These are phyloP conservation scores for Penicillium riverlandense DNA, from an alignment of 495 filamentous ascomycete genomes.

Conservation along the genomic window DNA sequence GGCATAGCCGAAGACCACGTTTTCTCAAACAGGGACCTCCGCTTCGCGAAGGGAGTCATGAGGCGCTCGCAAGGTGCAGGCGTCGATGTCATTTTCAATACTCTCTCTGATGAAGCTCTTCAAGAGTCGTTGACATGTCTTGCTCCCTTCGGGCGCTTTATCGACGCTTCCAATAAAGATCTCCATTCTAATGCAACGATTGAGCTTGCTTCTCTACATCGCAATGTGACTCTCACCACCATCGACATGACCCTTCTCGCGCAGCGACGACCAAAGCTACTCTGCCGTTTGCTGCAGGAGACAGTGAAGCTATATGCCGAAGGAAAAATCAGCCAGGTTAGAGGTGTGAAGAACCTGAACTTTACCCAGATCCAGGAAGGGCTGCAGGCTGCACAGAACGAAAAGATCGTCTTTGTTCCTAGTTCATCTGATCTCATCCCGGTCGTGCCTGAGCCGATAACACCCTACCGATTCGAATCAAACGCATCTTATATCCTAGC, in stretches of 20 bases:
- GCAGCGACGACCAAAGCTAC: neutral
- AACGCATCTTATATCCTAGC: constrained; percentile 13
- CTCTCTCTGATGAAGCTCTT: constrained; percentile 33
- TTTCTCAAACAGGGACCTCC: constrained; percentile 40
- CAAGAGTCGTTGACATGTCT: constrained; percentile 39
- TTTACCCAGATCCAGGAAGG: constrained; percentile 7
- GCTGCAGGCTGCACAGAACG: neutral
- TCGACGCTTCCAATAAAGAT: constrained; percentile 37
- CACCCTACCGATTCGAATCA: constrained; percentile 13
- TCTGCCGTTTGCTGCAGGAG: constrained; percentile 1
- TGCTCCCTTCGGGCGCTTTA: constrained; percentile 40
- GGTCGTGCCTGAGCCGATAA: constrained; percentile 3
- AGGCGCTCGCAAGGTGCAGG: constrained; percentile 42
- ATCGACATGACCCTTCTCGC: constrained; percentile 19
- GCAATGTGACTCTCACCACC: constrained; percentile 15
- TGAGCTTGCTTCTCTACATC: constrained; percentile 9
- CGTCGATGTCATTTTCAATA: constrained; percentile 51
- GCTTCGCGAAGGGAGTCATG: constrained; percentile 40
- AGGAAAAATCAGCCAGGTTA: constrained; percentile 1
- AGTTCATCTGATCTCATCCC: constrained; percentile 6
- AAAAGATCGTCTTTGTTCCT: constrained; percentile 8
- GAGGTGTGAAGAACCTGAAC: neutral
- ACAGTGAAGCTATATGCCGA: constrained; percentile 2
- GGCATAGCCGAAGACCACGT: constrained; percentile 34
- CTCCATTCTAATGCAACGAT: constrained; percentile 14